Evolutionary conservation across 2,329 filamentous ascomycete genomes (phyloP), one percentile per base, ranked within the genome.

Genomic region (Laburnicola sp.): DNA sequence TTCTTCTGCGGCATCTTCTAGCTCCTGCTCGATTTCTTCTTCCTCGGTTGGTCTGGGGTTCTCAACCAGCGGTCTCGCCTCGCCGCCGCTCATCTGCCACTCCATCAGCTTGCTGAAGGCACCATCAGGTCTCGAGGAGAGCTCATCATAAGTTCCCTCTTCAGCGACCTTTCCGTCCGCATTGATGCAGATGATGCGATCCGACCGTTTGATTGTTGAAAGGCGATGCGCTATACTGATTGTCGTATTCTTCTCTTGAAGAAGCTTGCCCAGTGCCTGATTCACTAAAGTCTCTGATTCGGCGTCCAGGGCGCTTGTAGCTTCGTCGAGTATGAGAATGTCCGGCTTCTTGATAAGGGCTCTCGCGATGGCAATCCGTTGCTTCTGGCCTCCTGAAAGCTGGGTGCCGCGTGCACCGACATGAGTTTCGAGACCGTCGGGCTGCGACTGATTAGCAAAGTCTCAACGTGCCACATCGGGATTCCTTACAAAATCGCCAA

Each of bases 271-370:
- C 2, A 99, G 80, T 2, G 94, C 94, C 63, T 91, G 86, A 71
- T 99, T 99, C 53, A 99, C 94, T 2, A 97, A 82, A 0, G 94
- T 97, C 73, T 99, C 94, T 0, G 91, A 96, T 74, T 99, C 94
- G 10, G 94, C 94, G 70, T 99, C 94, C 6, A 99, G 81, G 0
- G 94, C 94, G 54, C 91, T 96, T 0, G 95, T 99, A 16, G 95
- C 77, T 79, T 99, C 94, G 68, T 99, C 94, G 0, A 99, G 83
- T 54, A 99, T 96, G 26, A 99, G 79, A 57, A 99, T 97, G 75
- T 99, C 94, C 0, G 95, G 95, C 57, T 97, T 85, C 74, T 97
- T 97, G 62, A 99, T 86, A 26, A 99, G 81, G 9, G 94, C 94
- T 48, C 95, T 85, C 4, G 94, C 94, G 71, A 99, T 99, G 32